Percentiles rank a stretch among this genome's conserved stretches.
These are phyloP conservation scores for Cladophialophora bantiana DNA, from an alignment of 2,329 filamentous ascomycete species.

Conservation along the genomic window DNA sequence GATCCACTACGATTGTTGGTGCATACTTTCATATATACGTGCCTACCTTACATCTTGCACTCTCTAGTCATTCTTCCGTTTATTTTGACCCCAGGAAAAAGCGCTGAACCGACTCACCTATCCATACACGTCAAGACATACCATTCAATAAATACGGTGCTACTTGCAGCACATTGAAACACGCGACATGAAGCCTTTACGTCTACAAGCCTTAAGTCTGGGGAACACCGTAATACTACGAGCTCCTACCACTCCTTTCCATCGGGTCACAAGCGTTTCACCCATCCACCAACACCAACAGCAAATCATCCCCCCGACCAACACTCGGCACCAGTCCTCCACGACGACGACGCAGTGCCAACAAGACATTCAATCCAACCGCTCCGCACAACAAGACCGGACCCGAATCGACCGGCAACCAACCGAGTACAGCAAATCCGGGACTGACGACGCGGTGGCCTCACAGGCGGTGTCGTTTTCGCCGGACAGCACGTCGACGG, in stretches of 20 bases:
- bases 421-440: constrained; percentile 26
- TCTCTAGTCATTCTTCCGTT: background rate
- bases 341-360: constrained; percentile 6
- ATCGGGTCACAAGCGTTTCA: background rate
- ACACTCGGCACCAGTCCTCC: background rate
- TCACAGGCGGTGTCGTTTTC: constrained; percentile 18
- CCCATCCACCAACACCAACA: background rate
- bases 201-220: background rate
- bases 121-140: background rate
- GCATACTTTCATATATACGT: background rate
- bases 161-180: background rate
- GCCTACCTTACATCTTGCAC: background rate
- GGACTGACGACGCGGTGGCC: constrained; percentile 33
- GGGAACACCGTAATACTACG: background rate
- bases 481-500: constrained; percentile 3
- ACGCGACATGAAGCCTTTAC: background rate
- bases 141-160: background rate
- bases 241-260: background rate
- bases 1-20: background rate
- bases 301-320: background rate
- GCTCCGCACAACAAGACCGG: constrained; percentile 24
- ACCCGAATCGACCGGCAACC: constrained; percentile 31
- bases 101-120: background rate
- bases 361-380: constrained; percentile 16
- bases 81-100: background rate